These are phyloP conservation scores for Astragalus membranaceus DNA, from an alignment of 306 rosid species.

Conservation along the genomic window DNA sequence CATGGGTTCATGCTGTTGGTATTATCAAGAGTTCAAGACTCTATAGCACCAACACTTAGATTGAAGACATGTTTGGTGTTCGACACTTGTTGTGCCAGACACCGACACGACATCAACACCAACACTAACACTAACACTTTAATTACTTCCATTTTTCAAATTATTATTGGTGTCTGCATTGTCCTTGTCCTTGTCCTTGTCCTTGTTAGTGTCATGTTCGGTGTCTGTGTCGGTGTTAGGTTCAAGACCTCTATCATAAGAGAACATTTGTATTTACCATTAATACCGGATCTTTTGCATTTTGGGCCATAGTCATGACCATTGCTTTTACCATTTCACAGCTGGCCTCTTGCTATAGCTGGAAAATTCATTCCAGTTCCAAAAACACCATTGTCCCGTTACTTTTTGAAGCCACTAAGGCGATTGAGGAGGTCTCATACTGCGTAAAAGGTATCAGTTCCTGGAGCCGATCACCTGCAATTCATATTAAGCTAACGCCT, in stretches of 20 bases:
- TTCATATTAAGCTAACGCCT: conserved; percentile 14
- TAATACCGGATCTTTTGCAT: not conserved
- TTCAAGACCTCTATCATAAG: too few relatives aligned
- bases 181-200: too few relatives aligned
- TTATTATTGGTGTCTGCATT: too few relatives aligned
- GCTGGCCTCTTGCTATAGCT: conserved; percentile 86
- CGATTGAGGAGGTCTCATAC: conserved; percentile 36
- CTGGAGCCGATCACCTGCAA: not conserved
- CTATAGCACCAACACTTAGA: too few relatives aligned
- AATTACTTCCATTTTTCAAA: too few relatives aligned
- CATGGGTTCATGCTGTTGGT: conserved; percentile 1
- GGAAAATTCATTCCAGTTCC: conserved; percentile 96
- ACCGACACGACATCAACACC: too few relatives aligned
- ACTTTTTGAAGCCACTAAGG: conserved; percentile 29
- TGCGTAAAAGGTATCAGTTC: conserved; percentile 9
- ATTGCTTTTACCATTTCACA: conserved; percentile 26
- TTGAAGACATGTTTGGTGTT: too few relatives aligned
- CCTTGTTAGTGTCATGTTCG: too few relatives aligned
- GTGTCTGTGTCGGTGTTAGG: too few relatives aligned
- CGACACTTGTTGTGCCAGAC: too few relatives aligned
- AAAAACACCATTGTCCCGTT: conserved; percentile 46
- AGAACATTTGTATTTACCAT: too few relatives aligned
- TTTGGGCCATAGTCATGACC: not conserved
- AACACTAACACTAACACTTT: too few relatives aligned
- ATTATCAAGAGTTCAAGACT: not conserved